These are phyloP conservation scores for Telfairia occidentalis DNA, from an alignment of 331 rosid genomes.

Conservation along the genomic window DNA sequence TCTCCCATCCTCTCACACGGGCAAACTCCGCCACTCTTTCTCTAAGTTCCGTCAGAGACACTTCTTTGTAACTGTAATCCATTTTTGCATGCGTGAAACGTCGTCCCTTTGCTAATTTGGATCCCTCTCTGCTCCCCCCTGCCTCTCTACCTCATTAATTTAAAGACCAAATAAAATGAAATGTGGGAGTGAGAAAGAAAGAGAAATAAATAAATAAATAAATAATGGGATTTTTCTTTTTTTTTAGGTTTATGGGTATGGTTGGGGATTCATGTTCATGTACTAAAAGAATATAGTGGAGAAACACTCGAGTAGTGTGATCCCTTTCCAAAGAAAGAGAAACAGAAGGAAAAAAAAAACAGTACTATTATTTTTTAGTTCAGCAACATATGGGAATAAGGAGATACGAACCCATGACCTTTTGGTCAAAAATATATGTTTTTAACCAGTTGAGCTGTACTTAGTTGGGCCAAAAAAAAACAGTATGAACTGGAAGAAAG, in stretches of 20 bases:
- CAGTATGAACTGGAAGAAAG: too few species aligned
- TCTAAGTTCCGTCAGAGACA: slow-evolving; percentile 62
- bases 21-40: slow-evolving; percentile 58
- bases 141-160: not conserved
- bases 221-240: not conserved
- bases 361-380: too few species aligned
- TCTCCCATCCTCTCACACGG: slow-evolving; percentile 64
- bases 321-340: not conserved
- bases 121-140: not conserved
- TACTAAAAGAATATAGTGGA: not conserved
- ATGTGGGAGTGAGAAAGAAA: too few species aligned
- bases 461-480: too few species aligned
- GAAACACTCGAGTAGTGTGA: not conserved
- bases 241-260: not conserved
- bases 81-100: too few species aligned
- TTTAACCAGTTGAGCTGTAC: too few species aligned
- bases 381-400: too few species aligned
- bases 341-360: not conserved
- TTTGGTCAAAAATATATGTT: too few species aligned
- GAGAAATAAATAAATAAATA: too few species aligned
- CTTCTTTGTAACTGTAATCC: slow-evolving; percentile 21
- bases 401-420: too few species aligned
- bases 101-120: too few species aligned
- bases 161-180: not conserved
- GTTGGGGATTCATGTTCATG: not conserved